Percentiles rank a stretch among this genome's conserved stretches.
Evolutionary conservation across 1,284 basidiomycete species (phyloP).

Genomic region (Ustilago nuda): DNA sequence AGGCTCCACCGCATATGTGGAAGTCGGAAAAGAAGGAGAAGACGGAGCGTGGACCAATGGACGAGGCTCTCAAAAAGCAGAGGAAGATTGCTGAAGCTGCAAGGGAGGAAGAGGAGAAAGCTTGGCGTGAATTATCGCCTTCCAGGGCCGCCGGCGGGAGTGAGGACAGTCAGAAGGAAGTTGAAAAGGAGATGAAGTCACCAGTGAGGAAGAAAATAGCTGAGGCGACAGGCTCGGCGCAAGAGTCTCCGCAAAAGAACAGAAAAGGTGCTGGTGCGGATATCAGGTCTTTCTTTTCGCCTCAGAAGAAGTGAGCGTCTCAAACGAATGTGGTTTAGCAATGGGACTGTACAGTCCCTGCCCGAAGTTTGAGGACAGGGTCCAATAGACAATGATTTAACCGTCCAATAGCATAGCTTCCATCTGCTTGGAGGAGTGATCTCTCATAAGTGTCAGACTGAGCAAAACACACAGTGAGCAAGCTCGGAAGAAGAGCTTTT

Average conservation of each 20-base stretch:
- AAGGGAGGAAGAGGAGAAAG: conserved; percentile 12
- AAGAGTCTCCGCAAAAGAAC: neutral
- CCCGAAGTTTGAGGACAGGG: too few relatives aligned
- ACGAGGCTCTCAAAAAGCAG: conserved; percentile 28
- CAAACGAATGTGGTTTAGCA: neutral
- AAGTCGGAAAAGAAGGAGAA: conserved; percentile 13
- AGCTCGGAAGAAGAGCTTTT: too few relatives aligned
- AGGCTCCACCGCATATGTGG: conserved; percentile 37
- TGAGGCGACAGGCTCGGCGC: neutral
- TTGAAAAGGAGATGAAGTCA: neutral
- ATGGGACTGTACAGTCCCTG: neutral
- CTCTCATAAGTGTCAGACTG: too few relatives aligned
- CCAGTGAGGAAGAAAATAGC: conserved; percentile 1
- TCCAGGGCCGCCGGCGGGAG: neutral
- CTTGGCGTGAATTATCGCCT: conserved; percentile 21
- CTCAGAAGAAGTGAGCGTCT: conserved; percentile 9
- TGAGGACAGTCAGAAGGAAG: neutral
- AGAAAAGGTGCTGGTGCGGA: conserved; percentile 19
- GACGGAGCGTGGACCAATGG: conserved; percentile 23
- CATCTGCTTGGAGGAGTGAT: too few relatives aligned
- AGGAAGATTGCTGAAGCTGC: conserved; percentile 8
- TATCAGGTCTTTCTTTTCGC: conserved; percentile 42
- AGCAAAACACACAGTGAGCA: too few relatives aligned
- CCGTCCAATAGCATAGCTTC: too few relatives aligned
- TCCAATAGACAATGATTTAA: too few relatives aligned